These are phyloP conservation scores for Prunus mume DNA, from an alignment of 306 rosid species.

Conservation along the genomic window DNA sequence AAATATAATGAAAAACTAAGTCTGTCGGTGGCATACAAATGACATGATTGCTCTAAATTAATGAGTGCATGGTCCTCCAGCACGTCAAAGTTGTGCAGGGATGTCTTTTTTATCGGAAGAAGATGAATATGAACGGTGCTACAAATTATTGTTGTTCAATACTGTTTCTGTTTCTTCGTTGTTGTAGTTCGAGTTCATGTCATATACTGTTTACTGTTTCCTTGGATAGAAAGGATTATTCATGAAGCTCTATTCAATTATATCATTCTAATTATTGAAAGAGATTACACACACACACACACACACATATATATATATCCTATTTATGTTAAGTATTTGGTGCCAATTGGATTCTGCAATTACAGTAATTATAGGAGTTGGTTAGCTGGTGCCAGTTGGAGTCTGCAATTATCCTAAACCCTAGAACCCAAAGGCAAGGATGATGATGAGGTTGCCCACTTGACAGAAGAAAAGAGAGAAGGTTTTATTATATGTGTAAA, in stretches of 20 bases:
- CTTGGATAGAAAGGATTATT: conserved; percentile 11
- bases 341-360: conserved; percentile 18
- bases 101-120: conserved; percentile 34
- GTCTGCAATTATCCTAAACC: conserved; percentile 12
- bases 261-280: conserved; percentile 5
- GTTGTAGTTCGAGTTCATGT: conserved; percentile 17
- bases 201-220: conserved; percentile 3
- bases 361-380: conserved; percentile 17
- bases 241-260: not conserved
- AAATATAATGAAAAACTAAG: conserved; percentile 38
- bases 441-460: conserved; percentile 19
- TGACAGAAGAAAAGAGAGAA: not conserved
- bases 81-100: conserved; percentile 30
- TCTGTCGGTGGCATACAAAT: conserved; percentile 29
- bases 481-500: conserved; percentile 3
- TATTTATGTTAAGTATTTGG: not conserved
- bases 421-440: conserved; percentile 1
- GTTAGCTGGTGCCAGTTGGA: conserved; percentile 16
- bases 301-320: not conserved
- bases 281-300: not conserved
- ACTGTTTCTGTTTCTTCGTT: conserved; percentile 29
- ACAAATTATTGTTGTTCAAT: conserved; percentile 23
- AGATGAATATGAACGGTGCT: conserved; percentile 22
- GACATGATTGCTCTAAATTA: conserved; percentile 45
- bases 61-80: conserved; percentile 48